Base-by-base conservation (phyloP, 139 green algal genomes). In the Chlamydomonas schloesseri region DNA sequence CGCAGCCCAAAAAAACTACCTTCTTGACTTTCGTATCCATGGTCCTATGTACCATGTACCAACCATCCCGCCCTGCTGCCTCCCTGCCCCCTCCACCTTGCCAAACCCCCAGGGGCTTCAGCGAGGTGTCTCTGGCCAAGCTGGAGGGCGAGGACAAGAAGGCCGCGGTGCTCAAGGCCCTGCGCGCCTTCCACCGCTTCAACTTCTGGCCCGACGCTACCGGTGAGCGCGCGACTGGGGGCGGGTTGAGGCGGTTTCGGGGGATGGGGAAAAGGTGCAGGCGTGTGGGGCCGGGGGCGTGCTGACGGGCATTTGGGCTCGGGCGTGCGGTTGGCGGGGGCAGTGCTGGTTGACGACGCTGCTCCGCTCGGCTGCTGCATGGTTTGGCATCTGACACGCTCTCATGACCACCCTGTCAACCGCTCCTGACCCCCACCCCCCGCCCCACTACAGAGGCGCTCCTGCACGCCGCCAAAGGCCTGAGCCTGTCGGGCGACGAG, bases 151-250 rank as follows among this genome's bases (percentile, higher is more conserved):
- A 71, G 47, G 58, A 42, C 15, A 80, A 81, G 67, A 76, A 71
- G 50, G 75, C 67, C 9, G 60, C 67, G 11, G 85, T 90, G 46
- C 81, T 84, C 24, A 33, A 65, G 36, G 70, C 57, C 2, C 75
- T 92, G 64, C 67, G 57, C 26, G 81, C 89, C 50, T 84, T 92
- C 65, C 68, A 88, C 34, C 71, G 76, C 53, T 86, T 92, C 81
- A 70, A 87, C 68, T 92, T 90, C 86, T 92, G 87, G 75, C 89
- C 89, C 33, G 89, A 92, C 36, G 73, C 87, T 31, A 84, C 85
- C 11, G 73, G 73, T 88, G 73, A 18, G 78, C 68, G 42, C 8
- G 6, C 42, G 42, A n/a, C n/a, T n/a, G n/a, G n/a, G n/a, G n/a
- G 36, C 1, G 11, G 26, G 46, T 8, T 50, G 5, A 8, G 42